Conservation (phyloP, 140 eudicot species). For the Anethum foeniculum region DNA sequence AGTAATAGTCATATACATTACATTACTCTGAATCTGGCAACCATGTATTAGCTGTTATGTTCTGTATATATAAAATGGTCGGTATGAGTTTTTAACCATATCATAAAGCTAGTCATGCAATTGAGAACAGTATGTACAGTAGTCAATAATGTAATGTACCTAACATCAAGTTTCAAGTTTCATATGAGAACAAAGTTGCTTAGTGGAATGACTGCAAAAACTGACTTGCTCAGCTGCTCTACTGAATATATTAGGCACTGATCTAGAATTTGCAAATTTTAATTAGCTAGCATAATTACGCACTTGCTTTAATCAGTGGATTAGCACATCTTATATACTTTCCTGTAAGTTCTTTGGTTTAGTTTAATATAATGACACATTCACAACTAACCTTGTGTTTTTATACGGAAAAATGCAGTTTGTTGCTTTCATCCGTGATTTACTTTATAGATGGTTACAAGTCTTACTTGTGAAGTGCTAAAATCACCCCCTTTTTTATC, state of each 20-base stretch:
- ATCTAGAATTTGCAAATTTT: background rate
- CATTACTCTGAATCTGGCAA: constrained; percentile 1
- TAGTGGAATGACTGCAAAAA: constrained; percentile 1
- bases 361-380: too few species aligned
- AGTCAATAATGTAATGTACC: constrained; percentile 4
- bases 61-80: background rate
- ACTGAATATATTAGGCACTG: background rate
- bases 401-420: too few species aligned
- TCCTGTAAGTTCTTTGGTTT: background rate
- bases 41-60: background rate
- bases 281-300: background rate
- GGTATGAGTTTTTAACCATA: background rate
- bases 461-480: too few species aligned
- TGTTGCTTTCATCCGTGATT: too few species aligned
- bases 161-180: background rate
- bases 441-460: too few species aligned
- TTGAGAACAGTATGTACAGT: constrained; percentile 4
- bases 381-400: too few species aligned
- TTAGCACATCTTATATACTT: background rate
- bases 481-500: too few species aligned
- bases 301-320: background rate
- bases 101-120: background rate
- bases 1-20: background rate
- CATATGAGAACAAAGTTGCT: background rate
- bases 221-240: constrained; percentile 1